Conservation (phyloP, 805 yeast genomes). For the Candida hungchunana region DNA sequence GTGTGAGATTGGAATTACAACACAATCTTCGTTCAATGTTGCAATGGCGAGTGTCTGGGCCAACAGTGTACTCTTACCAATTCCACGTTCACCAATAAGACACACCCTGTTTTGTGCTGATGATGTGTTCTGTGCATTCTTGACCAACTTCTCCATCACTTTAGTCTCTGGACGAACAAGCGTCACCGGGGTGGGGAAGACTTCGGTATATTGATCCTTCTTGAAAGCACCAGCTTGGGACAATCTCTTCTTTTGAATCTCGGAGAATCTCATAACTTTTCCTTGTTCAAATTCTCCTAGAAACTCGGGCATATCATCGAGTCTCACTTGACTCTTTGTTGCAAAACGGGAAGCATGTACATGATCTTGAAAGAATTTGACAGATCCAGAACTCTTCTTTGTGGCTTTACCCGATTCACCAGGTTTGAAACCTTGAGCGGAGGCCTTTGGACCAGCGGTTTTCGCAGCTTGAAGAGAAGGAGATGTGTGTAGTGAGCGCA, state of each 20-base stretch:
- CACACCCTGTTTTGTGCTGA: constrained; percentile 46
- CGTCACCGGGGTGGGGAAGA: constrained; percentile 56
- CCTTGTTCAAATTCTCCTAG: constrained; percentile 18
- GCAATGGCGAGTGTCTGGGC: constrained; percentile 67
- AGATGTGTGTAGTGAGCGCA: constrained; percentile 4
- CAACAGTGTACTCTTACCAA: constrained; percentile 72
- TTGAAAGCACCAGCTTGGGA: constrained; percentile 58
- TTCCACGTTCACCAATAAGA: constrained; percentile 67
- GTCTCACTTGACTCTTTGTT: constrained; percentile 18
- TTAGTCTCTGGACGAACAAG: constrained; percentile 49
- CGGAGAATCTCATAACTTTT: constrained; percentile 37
- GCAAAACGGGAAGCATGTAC: constrained; percentile 27
- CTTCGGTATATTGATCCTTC: constrained; percentile 63
- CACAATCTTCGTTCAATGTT: constrained; percentile 33
- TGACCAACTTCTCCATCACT: constrained; percentile 36
- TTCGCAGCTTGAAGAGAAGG: constrained; percentile 5
- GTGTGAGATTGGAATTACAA: constrained; percentile 61
- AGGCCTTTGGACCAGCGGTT: constrained; percentile 14
- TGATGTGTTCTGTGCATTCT: constrained; percentile 27
- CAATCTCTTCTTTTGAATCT: constrained; percentile 37
- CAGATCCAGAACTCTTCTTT: constrained; percentile 21
- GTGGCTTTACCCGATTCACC: constrained; percentile 9
- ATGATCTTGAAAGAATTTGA: constrained; percentile 19
- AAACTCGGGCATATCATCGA: constrained; percentile 22
- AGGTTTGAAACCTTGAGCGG: constrained; percentile 16